Base-by-base conservation (phyloP, 805 yeast genomes). In the Barnettozyma wickerhamii region DNA sequence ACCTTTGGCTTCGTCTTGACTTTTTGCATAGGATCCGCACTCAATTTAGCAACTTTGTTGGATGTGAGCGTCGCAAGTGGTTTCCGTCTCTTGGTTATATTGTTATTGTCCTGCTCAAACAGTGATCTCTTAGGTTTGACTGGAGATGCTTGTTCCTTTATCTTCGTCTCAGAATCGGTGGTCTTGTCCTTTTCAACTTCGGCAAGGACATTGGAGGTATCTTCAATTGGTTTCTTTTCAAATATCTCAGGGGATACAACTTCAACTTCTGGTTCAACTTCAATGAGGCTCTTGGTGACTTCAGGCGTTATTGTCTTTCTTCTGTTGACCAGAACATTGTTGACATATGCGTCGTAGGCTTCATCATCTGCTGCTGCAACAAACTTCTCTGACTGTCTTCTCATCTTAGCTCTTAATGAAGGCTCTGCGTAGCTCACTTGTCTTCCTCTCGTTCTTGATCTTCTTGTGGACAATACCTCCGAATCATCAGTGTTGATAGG, bases 371-470 rank as follows among this genome's bases (percentile, higher is more conserved):
- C 77, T 1, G 89, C 89, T 57, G 78, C 85, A 3, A 76, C 77
- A 33, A 79, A 63, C 47, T 71, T 69, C 23, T 66, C 81, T 0
- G 79, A 68, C 26, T 77, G 78, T 48, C 91, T 69, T 54, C 95
- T 72, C 81, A 82, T 71, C 55, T 84, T 84, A 13, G 72, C 74
- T 30, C 84, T 66, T 39, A 83, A 59, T 1, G 90, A 78, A 0
- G 89, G 88, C 26, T 78, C 68, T 15, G 78, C 77, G 51, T 86
- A 86, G 56, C 79, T 76, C 6, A 86, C 76, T 10, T 73, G 70
- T 43, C 73, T 76, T 4, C 78, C 72, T 18, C 78, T 64, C 19
- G 87, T 67, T 42, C 78, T 60, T 36, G 82, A 64, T 30, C 73
- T 50, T 38, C 67, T 53, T 3, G 55, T 37, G 17, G 48, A 43